Conservation (phyloP, 2,329 filamentous ascomycete species). For the Cladosporium halotolerans region DNA sequence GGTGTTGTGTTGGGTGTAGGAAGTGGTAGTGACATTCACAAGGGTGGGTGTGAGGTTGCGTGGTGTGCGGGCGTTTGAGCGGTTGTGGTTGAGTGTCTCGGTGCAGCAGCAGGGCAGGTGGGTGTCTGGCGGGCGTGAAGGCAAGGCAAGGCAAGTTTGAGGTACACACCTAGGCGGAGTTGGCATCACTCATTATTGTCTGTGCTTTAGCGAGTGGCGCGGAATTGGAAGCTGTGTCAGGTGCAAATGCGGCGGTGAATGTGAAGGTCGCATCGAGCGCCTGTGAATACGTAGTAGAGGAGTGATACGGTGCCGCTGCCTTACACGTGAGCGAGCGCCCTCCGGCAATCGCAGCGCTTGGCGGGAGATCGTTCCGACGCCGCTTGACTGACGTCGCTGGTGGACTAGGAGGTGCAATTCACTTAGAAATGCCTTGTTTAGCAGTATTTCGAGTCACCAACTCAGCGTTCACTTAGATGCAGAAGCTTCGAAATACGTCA, state of each 20-base stretch:
- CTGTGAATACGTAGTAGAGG: background rate
- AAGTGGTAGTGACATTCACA: background rate
- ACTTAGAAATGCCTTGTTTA: no score
- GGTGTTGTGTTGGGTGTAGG: background rate
- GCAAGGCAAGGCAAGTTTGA: background rate
- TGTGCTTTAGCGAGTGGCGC: slow-evolving; percentile 2
- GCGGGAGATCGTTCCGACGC: no score
- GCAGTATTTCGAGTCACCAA: no score
- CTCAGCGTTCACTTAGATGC: no score
- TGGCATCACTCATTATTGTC: slow-evolving; percentile 12
- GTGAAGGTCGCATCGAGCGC: background rate
- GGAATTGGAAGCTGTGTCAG: background rate
- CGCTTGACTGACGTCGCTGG: no score
- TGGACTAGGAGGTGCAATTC: no score
- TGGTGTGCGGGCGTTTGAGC: background rate
- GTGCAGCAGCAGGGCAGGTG: background rate
- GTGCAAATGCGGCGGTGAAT: background rate
- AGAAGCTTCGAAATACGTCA: no score
- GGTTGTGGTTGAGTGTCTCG: background rate
- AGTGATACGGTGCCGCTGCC: background rate
- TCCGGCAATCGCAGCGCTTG: no score
- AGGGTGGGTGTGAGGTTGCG: background rate
- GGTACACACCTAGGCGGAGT: slow-evolving; percentile 11
- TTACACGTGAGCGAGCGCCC: no score
- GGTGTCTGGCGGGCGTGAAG: background rate